These are phyloP conservation scores for Baorangia bicolor DNA, from an alignment of 768 basidiomycete species.

Conservation along the genomic window DNA sequence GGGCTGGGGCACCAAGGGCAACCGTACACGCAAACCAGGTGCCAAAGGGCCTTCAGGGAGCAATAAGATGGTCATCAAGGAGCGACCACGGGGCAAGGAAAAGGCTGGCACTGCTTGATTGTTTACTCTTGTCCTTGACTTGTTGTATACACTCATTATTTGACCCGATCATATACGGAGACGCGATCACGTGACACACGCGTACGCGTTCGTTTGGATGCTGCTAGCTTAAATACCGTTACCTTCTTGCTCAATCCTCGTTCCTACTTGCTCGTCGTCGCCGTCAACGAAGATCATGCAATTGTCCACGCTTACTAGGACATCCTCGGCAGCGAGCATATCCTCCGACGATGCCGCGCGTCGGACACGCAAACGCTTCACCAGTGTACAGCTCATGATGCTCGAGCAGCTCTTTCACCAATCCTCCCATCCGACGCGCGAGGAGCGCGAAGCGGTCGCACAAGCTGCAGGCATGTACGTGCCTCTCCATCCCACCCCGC, in stretches of 20 bases:
- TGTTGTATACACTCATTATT: neutral
- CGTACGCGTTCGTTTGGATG: slow-evolving; percentile 33
- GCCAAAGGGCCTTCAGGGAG: slow-evolving; percentile 62
- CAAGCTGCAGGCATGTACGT: slow-evolving; percentile 62
- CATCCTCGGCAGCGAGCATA: slow-evolving; percentile 55
- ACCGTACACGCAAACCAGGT: slow-evolving; percentile 88
- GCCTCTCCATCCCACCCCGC: neutral
- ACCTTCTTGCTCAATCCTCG: neutral
- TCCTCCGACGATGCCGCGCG: slow-evolving; percentile 51
- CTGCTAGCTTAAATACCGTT: slow-evolving; percentile 26
- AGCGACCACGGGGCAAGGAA: slow-evolving; percentile 75
- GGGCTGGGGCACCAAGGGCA: slow-evolving; percentile 93
- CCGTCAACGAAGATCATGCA: slow-evolving; percentile 15
- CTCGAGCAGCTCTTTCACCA: slow-evolving; percentile 73
- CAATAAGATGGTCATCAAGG: slow-evolving; percentile 86
- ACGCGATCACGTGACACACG: slow-evolving; percentile 33
- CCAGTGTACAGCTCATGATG: slow-evolving; percentile 63
- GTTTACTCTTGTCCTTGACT: neutral
- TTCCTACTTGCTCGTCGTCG: slow-evolving; percentile 1
- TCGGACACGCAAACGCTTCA: slow-evolving; percentile 71
- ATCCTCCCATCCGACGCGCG: slow-evolving; percentile 72
- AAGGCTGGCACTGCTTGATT: slow-evolving; percentile 27
- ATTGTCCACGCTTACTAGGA: slow-evolving; percentile 44
- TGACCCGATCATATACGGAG: slow-evolving; percentile 7
- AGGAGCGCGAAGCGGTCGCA: slow-evolving; percentile 66